Conservation (phyloP, 164 flowering plant species). For the Dillenia turbinata region DNA sequence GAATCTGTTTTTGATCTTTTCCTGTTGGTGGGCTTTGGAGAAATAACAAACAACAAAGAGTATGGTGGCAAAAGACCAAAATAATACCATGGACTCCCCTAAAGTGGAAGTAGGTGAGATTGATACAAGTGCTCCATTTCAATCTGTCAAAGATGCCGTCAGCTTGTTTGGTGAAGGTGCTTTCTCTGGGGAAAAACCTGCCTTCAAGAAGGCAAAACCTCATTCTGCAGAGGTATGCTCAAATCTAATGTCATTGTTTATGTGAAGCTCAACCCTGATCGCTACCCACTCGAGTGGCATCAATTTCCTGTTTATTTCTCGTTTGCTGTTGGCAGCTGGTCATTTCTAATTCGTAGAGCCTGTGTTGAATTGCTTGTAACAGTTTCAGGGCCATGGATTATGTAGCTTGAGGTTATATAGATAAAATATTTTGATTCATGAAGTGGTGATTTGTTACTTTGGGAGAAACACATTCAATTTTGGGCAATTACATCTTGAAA, state of each 20-base stretch:
- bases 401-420: no score
- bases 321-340: no score
- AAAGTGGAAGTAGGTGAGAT: conserved; percentile 83
- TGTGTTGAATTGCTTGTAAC: no score
- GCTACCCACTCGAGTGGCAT: no score
- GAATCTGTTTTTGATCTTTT: not conserved
- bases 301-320: no score
- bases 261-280: no score
- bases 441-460: no score
- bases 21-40: conserved; percentile 10
- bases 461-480: no score
- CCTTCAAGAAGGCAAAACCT: conserved; percentile 57
- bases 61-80: conserved; percentile 51
- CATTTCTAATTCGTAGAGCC: no score
- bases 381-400: no score
- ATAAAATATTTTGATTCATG: no score
- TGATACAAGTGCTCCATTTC: conserved; percentile 97
- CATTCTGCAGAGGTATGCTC: conserved; percentile 62
- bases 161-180: conserved; percentile 84
- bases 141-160: conserved; percentile 96
- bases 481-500: no score
- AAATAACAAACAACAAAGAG: not conserved
- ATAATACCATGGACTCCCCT: conserved; percentile 44
- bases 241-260: not conserved
- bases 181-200: conserved; percentile 60